phyloP scores from a whole-genome alignment of 192 early-diverging fungal genomes.

The Coemansia sp. region DNA sequence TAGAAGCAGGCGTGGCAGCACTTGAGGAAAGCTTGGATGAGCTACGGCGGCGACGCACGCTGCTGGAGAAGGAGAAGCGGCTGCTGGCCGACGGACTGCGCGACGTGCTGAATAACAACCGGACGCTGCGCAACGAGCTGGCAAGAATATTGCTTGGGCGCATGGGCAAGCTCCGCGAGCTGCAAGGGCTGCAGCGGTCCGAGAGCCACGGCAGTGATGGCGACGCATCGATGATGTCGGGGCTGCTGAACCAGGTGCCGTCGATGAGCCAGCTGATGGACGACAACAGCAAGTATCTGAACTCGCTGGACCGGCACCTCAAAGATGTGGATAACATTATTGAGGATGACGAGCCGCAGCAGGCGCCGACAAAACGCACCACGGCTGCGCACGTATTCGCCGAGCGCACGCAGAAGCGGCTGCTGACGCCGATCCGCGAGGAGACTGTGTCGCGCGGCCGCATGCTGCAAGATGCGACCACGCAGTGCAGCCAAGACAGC shows the following conservation, averaged over 20 bases:
- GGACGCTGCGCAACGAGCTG: constrained; percentile 34
- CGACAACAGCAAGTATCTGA: constrained; percentile 25
- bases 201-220: constrained; percentile 24
- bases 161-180: constrained; percentile 29
- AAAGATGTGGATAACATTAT: constrained; percentile 40
- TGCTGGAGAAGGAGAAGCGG: constrained; percentile 34
- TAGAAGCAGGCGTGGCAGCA: not conserved
- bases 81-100: constrained; percentile 27
- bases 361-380: not conserved
- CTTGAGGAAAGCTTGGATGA: constrained; percentile 16
- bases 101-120: constrained; percentile 29
- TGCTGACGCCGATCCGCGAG: constrained; percentile 45
- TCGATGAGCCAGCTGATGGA: constrained; percentile 43
- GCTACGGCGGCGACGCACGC: constrained; percentile 8
- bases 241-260: constrained; percentile 34
- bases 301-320: constrained; percentile 37
- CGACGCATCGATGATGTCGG: constrained; percentile 27
- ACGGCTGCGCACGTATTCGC: not conserved
- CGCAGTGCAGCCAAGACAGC: constrained; percentile 18
- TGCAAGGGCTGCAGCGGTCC: constrained; percentile 15
- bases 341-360: constrained; percentile 16
- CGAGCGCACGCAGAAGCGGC: constrained; percentile 15
- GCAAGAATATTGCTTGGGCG: constrained; percentile 23
- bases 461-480: constrained; percentile 5
- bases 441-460: constrained; percentile 8